phyloP scores from a whole-genome alignment of 768 basidiomycete genomes.

The Russula sp. region DNA sequence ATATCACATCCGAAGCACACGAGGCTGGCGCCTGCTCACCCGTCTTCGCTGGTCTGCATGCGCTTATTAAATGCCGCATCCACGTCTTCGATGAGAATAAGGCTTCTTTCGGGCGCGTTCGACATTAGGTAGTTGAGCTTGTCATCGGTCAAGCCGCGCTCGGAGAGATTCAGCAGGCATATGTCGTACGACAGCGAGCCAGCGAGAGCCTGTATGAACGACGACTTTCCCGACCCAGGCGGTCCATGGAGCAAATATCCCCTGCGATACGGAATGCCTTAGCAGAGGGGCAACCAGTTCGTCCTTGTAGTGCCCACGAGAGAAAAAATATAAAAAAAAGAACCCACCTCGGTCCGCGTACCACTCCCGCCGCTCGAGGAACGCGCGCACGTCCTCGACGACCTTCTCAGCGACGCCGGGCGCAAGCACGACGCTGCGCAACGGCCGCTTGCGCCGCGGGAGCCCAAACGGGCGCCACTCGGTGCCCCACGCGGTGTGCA shows the following conservation, averaged over 20 bases:
- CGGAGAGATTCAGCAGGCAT: conserved; percentile 90
- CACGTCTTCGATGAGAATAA: conserved; percentile 95
- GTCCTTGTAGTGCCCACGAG: too few relatives aligned
- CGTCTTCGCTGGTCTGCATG: conserved; percentile 85
- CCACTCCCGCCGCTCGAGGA: conserved; percentile 82
- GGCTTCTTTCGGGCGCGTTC: conserved; percentile 86
- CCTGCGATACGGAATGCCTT: conserved; percentile 94
- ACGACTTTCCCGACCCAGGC: conserved; percentile 97
- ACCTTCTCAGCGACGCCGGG: conserved; percentile 79
- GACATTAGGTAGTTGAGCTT: conserved; percentile 91
- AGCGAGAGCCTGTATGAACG: conserved; percentile 96
- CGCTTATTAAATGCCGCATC: conserved; percentile 96
- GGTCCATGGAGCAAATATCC: conserved; percentile 95
- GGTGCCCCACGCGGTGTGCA: conserved; percentile 94
- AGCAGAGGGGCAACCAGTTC: background rate
- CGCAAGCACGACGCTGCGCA: conserved; percentile 84
- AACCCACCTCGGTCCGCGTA: conserved; percentile 88
- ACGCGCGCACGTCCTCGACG: conserved; percentile 73
- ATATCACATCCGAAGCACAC: background rate
- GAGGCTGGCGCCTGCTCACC: conserved; percentile 46
- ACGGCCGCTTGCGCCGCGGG: conserved; percentile 78
- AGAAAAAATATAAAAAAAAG: background rate
- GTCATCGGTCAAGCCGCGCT: conserved; percentile 94
- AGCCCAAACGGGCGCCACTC: conserved; percentile 97
- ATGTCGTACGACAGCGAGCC: conserved; percentile 92